A percentile compares a stretch with the other conserved stretches of the same genome.
phyloP scores from a whole-genome alignment of 2,329 filamentous ascomycete species.

The Esteya vermicola region DNA sequence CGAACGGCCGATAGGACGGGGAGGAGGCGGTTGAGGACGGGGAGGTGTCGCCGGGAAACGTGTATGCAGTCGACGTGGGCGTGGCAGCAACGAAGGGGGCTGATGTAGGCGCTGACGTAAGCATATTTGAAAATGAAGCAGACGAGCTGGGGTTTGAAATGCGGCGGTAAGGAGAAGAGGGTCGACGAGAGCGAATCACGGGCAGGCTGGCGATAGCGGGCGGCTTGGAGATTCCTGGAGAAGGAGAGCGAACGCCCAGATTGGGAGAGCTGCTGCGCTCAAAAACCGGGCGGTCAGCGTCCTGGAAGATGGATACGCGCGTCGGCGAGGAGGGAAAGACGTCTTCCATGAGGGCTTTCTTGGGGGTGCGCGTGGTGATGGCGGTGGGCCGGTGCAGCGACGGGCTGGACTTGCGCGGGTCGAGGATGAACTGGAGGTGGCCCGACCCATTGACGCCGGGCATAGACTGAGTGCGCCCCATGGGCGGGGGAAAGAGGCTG shows the following conservation, averaged over 20 bases:
- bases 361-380: constrained; percentile 20
- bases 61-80: no score
- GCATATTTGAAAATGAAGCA: no score
- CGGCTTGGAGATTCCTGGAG: constrained; percentile 10
- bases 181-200: constrained; percentile 22
- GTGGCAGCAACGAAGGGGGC: no score
- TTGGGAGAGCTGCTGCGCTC: constrained; percentile 40
- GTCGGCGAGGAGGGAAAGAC: constrained; percentile 42
- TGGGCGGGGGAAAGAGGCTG: constrained; percentile 22
- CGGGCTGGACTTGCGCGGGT: constrained; percentile 39
- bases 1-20: constrained; percentile 33
- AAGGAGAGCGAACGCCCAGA: constrained; percentile 17
- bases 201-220: constrained; percentile 10
- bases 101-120: no score
- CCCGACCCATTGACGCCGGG: constrained; percentile 46
- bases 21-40: constrained; percentile 31
- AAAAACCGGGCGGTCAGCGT: constrained; percentile 27
- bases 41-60: constrained; percentile 33
- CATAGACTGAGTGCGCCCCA: constrained; percentile 51
- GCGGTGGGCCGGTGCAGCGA: constrained; percentile 26
- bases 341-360: constrained; percentile 42
- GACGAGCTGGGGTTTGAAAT: constrained; percentile 24
- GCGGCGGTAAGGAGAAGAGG: constrained; percentile 42
- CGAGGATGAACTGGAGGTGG: constrained; percentile 40
- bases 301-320: constrained; percentile 36